These are phyloP conservation scores for Huntiella savannae DNA, from an alignment of 2,329 filamentous ascomycete species.

Conservation along the genomic window DNA sequence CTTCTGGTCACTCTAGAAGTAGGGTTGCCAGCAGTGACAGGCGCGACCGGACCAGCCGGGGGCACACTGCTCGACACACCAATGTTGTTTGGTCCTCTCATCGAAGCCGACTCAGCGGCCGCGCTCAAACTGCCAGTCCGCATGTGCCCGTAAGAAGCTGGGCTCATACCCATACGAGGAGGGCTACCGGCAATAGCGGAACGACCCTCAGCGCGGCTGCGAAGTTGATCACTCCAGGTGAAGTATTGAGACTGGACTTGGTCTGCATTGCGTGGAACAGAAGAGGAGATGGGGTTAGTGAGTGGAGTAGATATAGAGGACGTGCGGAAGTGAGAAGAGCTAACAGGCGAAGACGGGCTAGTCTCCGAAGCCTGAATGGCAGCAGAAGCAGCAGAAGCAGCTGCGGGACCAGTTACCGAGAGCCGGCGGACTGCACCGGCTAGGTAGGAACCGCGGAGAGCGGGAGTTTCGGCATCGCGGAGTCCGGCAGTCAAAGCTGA, in stretches of 20 bases:
- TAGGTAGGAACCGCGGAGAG: conserved; percentile 5
- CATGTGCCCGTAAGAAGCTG: not conserved
- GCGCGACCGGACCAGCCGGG: conserved; percentile 16
- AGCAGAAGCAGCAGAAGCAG: conserved; percentile 1
- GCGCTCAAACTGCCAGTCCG: not conserved
- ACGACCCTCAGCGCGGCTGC: conserved; percentile 50
- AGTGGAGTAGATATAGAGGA: conserved; percentile 2
- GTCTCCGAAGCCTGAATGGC: not conserved
- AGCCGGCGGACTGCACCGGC: conserved; percentile 9
- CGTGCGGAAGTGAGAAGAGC: not conserved
- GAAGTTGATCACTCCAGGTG: conserved; percentile 94
- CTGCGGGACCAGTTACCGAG: conserved; percentile 6
- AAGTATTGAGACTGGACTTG: conserved; percentile 64
- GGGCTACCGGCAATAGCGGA: conserved; percentile 7
- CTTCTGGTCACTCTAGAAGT: conserved; percentile 28
- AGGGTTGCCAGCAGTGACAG: conserved; percentile 19
- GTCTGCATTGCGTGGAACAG: conserved; percentile 2
- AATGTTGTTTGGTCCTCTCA: conserved; percentile 34
- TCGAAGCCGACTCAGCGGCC: not conserved
- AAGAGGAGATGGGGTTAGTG: conserved; percentile 4
- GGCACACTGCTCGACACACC: conserved; percentile 16
- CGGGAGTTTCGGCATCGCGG: not conserved
- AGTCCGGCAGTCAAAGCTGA: conserved; percentile 6
- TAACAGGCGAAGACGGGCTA: not conserved
- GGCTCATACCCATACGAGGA: conserved; percentile 4